phyloP scores from a whole-genome alignment of 257 asterid genomes.

The Solanum phureja region DNA sequence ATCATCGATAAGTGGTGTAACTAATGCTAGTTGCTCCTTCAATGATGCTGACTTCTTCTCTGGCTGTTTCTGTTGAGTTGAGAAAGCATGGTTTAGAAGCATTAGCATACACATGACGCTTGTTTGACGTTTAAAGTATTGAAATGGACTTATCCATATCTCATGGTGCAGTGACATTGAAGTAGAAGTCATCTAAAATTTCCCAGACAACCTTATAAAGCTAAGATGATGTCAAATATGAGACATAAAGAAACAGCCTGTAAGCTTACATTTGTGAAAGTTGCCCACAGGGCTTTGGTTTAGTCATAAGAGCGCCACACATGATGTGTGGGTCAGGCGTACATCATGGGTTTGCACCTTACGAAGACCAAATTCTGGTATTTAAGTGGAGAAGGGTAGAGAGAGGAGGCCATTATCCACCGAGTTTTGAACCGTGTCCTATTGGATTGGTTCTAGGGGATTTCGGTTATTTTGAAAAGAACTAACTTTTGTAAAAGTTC shows the following conservation, averaged over 20 bases:
- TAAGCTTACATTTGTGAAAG: neutral
- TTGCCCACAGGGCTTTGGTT: neutral
- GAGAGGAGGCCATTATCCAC: neutral
- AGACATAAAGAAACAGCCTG: neutral
- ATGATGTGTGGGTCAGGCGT: neutral
- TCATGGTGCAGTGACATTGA: too few relatives aligned
- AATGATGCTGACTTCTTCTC: too few relatives aligned
- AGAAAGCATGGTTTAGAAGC: too few relatives aligned
- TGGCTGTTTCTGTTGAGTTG: too few relatives aligned
- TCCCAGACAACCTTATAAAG: neutral
- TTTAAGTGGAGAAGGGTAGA: neutral
- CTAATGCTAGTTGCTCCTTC: too few relatives aligned
- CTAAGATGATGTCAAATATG: neutral
- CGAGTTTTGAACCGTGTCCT: neutral
- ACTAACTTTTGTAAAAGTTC: neutral
- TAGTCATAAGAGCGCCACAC: neutral
- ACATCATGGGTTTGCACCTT: neutral
- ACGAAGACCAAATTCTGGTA: neutral
- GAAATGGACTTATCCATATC: too few relatives aligned
- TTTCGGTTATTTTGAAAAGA: neutral
- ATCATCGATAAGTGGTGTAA: too few relatives aligned
- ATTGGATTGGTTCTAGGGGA: neutral
- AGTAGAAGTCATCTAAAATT: neutral
- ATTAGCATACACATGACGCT: too few relatives aligned
- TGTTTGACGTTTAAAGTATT: too few relatives aligned